Percentiles rank a stretch among this genome's conserved stretches.
Conservation (phyloP, 768 basidiomycete genomes). For the Hydnomerulius pinastri region DNA sequence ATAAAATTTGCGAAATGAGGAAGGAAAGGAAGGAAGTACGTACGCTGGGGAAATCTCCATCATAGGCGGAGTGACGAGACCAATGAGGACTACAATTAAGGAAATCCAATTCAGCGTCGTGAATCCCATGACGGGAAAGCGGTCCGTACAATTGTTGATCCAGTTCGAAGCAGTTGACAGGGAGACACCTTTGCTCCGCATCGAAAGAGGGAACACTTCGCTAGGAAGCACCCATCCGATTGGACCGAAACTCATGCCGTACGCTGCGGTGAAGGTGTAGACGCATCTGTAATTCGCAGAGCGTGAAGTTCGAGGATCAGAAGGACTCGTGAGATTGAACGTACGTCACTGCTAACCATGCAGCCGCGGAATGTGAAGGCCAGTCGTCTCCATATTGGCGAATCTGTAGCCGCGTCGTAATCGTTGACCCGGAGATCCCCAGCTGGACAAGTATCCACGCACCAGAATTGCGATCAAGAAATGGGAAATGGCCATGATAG, state of each 20-base stretch:
- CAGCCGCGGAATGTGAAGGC: constrained; percentile 55
- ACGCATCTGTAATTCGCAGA: constrained; percentile 45
- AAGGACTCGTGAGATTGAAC: constrained; percentile 19
- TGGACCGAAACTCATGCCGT: constrained; percentile 77
- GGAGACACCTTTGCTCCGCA: constrained; percentile 81
- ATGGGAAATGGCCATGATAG: constrained; percentile 66
- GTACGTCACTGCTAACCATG: constrained; percentile 71
- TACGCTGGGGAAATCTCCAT: constrained; percentile 63
- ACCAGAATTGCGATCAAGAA: constrained; percentile 66
- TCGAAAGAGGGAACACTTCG: constrained; percentile 79
- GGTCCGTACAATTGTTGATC: constrained; percentile 68
- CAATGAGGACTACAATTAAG: constrained; percentile 64
- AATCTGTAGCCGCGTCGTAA: constrained; percentile 37
- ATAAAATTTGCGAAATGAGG: not conserved
- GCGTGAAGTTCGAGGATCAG: not conserved
- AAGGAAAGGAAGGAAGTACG: constrained; percentile 15
- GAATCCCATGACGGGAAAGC: too few relatives aligned
- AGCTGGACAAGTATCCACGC: constrained; percentile 5
- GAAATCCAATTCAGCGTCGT: constrained; percentile 6
- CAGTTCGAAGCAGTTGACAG: constrained; percentile 86
- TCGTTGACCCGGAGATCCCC: not conserved
- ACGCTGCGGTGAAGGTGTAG: constrained; percentile 76
- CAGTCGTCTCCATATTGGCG: constrained; percentile 54
- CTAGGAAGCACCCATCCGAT: constrained; percentile 84
- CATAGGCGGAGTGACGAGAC: constrained; percentile 68